These are phyloP conservation scores for Quercus aquifolioides DNA, from an alignment of 306 rosid genomes.

Conservation along the genomic window DNA sequence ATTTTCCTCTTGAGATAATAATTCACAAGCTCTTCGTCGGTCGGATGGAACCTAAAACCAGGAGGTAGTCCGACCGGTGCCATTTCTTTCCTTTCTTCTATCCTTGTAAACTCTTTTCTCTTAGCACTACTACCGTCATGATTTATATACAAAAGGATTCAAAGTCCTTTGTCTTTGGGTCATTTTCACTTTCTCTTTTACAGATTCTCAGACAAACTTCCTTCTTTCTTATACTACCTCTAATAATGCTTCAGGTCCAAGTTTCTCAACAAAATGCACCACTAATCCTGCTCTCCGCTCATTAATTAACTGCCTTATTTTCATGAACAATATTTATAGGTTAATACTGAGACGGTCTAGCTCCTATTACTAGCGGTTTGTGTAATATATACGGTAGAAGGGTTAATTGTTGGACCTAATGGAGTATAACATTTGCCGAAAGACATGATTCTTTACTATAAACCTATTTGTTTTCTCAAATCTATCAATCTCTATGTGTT, in stretches of 20 bases:
- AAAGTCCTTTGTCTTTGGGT: slow-evolving; percentile 71
- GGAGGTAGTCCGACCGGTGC: slow-evolving; percentile 98
- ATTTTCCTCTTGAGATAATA: slow-evolving; percentile 92
- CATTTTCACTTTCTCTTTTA: slow-evolving; percentile 64
- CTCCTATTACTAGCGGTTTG: too few species aligned
- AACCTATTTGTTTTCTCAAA: too few species aligned
- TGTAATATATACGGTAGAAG: too few species aligned
- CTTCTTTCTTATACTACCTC: slow-evolving; percentile 31
- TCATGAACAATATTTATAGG: not conserved
- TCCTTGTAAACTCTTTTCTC: slow-evolving; percentile 27
- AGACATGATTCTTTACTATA: too few species aligned
- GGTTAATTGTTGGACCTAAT: too few species aligned
- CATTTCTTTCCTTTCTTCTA: slow-evolving; percentile 33
- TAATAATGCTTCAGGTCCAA: slow-evolving; percentile 9
- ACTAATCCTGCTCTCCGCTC: slow-evolving; percentile 12
- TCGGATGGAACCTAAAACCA: slow-evolving; percentile 98
- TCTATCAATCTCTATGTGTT: too few species aligned
- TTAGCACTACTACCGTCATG: slow-evolving; percentile 28
- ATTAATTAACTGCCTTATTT: not conserved
- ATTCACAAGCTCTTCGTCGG: slow-evolving; percentile 95
- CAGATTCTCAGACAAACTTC: slow-evolving; percentile 91
- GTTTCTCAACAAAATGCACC: slow-evolving; percentile 9
- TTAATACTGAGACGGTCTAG: not conserved
- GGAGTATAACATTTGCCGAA: too few species aligned
- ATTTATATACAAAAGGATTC: slow-evolving; percentile 50